Evolutionary conservation across 441 rosid genomes (phyloP).

Genomic region (Aquilaria agallochum): DNA sequence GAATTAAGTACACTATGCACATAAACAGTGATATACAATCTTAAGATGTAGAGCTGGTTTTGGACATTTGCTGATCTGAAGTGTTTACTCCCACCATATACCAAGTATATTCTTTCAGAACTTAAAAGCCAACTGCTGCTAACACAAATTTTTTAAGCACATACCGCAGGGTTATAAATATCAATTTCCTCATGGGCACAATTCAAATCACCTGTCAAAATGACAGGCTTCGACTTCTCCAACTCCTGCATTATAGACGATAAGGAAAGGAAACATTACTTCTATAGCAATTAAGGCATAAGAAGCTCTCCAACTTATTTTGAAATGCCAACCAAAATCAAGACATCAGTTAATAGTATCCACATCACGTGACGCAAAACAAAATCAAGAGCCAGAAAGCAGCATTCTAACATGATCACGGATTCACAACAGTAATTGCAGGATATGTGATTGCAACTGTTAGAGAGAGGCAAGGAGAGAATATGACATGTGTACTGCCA

Average conservation of each 20-base stretch:
- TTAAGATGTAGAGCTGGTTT: too few species aligned
- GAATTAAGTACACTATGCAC: too few species aligned
- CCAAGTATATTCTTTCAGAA: too few species aligned
- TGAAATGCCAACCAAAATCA: too few species aligned
- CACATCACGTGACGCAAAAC: not conserved
- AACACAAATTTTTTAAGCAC: constrained; percentile 17
- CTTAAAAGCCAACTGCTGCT: not conserved
- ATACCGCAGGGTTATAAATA: constrained; percentile 79
- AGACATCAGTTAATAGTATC: too few species aligned
- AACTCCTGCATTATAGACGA: constrained; percentile 52
- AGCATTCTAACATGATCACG: not conserved
- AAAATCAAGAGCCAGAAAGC: not conserved
- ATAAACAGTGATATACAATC: too few species aligned
- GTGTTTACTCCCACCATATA: too few species aligned
- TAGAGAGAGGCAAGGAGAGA: not conserved
- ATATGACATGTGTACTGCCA: too few species aligned
- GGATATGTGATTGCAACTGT: not conserved
- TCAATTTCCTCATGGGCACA: constrained; percentile 98
- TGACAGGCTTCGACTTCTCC: constrained; percentile 89
- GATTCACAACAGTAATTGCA: not conserved
- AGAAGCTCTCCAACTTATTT: too few species aligned
- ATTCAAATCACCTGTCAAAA: constrained; percentile 89
- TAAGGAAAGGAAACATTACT: constrained; percentile 11
- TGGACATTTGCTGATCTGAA: too few species aligned
- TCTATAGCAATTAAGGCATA: constrained; percentile 2